These are phyloP conservation scores for Fusarium proliferatum DNA, from an alignment of 2,329 filamentous ascomycete genomes.

Conservation along the genomic window DNA sequence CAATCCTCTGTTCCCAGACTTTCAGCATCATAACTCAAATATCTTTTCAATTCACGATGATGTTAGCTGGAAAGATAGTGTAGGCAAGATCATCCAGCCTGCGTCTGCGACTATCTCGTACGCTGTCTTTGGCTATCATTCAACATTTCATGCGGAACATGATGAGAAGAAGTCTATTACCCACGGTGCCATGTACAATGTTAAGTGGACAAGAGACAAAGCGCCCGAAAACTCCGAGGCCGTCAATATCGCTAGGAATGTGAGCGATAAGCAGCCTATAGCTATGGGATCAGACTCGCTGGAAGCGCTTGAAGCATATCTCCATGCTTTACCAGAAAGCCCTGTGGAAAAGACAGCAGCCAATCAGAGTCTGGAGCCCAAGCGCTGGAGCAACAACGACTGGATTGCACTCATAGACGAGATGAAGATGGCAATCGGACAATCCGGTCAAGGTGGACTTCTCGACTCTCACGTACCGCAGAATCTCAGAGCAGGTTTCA, in stretches of 20 bases:
- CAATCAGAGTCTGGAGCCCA: background rate
- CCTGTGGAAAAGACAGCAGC: background rate
- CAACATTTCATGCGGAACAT: background rate
- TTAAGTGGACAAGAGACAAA: background rate
- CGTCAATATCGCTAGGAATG: background rate
- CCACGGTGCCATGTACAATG: background rate
- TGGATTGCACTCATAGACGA: background rate
- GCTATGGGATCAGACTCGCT: background rate
- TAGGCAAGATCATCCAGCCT: background rate
- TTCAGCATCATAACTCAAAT: background rate
- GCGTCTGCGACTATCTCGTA: background rate
- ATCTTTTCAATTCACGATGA: background rate
- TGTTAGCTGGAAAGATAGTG: background rate
- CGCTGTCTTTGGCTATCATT: background rate
- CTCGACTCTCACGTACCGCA: background rate
- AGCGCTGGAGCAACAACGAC: background rate
- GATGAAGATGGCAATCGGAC: background rate
- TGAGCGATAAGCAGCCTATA: background rate
- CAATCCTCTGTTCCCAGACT: background rate
- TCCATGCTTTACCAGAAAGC: background rate
- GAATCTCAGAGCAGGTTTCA: background rate
- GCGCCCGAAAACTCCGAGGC: background rate
- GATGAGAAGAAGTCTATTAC: background rate
- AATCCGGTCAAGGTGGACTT: background rate
- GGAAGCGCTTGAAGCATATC: background rate